Percentiles rank a stretch among this genome's conserved stretches.
These are phyloP conservation scores for Amanita muscaria DNA, from an alignment of 768 basidiomycete species.

Conservation along the genomic window DNA sequence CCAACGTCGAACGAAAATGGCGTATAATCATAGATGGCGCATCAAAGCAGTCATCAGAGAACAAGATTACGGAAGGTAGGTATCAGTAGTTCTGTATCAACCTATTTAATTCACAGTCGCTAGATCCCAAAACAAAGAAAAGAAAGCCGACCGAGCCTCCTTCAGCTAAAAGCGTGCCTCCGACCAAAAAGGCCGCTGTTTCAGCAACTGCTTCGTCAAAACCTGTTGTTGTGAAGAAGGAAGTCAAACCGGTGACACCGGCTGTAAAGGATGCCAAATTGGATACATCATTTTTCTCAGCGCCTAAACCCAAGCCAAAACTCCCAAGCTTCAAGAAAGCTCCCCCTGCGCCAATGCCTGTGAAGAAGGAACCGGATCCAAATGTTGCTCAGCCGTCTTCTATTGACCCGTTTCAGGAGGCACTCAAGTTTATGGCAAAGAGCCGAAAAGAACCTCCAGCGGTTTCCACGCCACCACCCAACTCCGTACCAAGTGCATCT, in stretches of 20 bases:
- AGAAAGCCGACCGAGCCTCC: constrained; percentile 55
- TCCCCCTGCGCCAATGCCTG: constrained; percentile 25
- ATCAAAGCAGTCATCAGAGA: constrained; percentile 31
- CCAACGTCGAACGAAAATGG: constrained; percentile 82
- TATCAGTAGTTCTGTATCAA: constrained; percentile 41
- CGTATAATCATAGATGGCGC: constrained; percentile 41
- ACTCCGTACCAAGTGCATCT: constrained; percentile 17
- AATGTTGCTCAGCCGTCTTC: constrained; percentile 72
- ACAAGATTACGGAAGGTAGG: constrained; percentile 59
- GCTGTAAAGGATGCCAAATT: constrained; percentile 69
- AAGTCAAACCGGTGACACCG: constrained; percentile 25
- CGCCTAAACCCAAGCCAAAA: constrained; percentile 76
- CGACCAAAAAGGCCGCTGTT: constrained; percentile 60
- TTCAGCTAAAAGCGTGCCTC: constrained; percentile 39
- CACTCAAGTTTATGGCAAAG: constrained; percentile 66
- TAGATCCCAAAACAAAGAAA: constrained; percentile 62
- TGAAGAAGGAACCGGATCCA: constrained; percentile 43
- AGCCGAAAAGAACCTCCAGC: constrained; percentile 52
- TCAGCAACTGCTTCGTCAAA: constrained; percentile 33
- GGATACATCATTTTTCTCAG: constrained; percentile 84
- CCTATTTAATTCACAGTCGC: constrained; percentile 17
- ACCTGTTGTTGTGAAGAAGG: constrained; percentile 49
- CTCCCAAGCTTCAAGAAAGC: constrained; percentile 84
- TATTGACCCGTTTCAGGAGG: constrained; percentile 77
- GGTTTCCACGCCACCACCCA: constrained; percentile 47